phyloP scores from a whole-genome alignment of 371 early-diverging fungal genomes.

The Haplosporangium sp. region DNA sequence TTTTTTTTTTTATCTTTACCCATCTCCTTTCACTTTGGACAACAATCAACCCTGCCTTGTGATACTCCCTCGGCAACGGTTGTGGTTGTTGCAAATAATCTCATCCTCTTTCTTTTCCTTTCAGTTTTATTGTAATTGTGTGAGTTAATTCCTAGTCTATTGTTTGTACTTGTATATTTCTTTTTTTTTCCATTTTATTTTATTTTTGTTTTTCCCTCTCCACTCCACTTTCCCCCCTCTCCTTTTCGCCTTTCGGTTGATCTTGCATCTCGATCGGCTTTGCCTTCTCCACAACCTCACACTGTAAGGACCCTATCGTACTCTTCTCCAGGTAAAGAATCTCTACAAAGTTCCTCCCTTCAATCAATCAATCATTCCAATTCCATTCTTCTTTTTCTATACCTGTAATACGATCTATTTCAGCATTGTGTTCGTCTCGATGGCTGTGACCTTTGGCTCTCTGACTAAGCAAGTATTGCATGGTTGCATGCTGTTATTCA shows the following conservation, averaged over 20 bases:
- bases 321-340: no score
- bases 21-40: neutral
- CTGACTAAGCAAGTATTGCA: neutral
- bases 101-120: neutral
- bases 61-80: no score
- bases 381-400: no score
- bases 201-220: neutral
- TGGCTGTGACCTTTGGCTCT: no score
- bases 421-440: no score
- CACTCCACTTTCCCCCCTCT: neutral
- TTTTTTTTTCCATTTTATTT: neutral
- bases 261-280: neutral
- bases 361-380: no score
- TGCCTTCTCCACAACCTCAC: neutral
- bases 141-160: neutral
- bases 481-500: neutral
- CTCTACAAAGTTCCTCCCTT: no score
- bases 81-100: neutral
- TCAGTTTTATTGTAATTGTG: neutral
- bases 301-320: neutral
- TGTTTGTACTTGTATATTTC: neutral
- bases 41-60: neutral
- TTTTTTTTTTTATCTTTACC: conserved; percentile 3
- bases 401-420: no score
- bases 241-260: neutral